Evolutionary conservation across 768 basidiomycete genomes (phyloP).

Genomic region (Austroboletus eburneus): DNA sequence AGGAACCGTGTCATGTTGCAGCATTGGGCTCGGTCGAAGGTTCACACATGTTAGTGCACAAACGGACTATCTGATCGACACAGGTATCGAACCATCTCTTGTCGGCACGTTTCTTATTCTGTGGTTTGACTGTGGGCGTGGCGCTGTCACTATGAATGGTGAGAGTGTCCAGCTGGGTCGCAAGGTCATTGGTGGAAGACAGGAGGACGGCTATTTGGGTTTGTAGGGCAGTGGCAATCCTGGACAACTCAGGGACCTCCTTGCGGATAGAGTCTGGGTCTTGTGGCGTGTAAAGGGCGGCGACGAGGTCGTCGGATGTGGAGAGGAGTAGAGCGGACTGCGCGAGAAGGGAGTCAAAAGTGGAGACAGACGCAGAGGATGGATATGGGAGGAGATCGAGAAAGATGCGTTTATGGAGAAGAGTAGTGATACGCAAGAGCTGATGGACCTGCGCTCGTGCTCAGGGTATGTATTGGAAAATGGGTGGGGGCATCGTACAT

Average conservation of each 20-base stretch:
- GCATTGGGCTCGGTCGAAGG: conserved; percentile 15
- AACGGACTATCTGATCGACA: conserved; percentile 56
- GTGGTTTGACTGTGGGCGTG: neutral
- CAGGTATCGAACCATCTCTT: conserved; percentile 64
- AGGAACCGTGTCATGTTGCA: neutral
- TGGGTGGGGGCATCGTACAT: conserved; percentile 38
- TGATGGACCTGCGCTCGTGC: conserved; percentile 45
- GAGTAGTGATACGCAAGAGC: conserved; percentile 52
- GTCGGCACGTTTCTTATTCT: conserved; percentile 32
- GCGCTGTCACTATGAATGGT: conserved; percentile 8
- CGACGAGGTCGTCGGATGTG: conserved; percentile 62
- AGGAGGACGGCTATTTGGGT: conserved; percentile 24
- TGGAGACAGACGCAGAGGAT: conserved; percentile 20
- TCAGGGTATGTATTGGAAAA: conserved; percentile 3
- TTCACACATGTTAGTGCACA: conserved; percentile 28
- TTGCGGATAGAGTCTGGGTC: conserved; percentile 38
- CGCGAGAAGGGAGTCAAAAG: conserved; percentile 49
- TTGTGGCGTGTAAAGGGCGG: conserved; percentile 65
- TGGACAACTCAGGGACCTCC: conserved; percentile 37
- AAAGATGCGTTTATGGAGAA: conserved; percentile 60
- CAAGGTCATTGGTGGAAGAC: conserved; percentile 19
- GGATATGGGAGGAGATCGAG: conserved; percentile 43
- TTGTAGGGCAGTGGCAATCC: conserved; percentile 37
- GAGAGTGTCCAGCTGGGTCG: conserved; percentile 22
- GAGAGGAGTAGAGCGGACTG: conserved; percentile 50